Evolutionary conservation across 495 filamentous ascomycete species (phyloP), one percentile per base, ranked within the genome.

Genomic region (Peziza echinospora): DNA sequence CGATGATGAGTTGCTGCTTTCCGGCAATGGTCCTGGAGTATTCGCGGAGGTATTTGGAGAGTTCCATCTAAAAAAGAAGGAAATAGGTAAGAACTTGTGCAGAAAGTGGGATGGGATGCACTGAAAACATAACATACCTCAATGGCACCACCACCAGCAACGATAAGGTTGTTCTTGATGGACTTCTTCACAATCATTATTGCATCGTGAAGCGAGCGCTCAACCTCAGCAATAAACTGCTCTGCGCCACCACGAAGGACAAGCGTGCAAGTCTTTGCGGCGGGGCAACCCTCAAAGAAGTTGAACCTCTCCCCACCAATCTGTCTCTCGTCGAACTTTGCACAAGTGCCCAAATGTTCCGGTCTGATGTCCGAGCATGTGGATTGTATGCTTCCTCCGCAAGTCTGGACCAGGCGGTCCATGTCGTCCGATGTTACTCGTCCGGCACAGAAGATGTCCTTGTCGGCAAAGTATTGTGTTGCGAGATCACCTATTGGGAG

Each of bases 101-200:
- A 46, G 19, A 51, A 46, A 30, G 40, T 13, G 41, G 7, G 16
- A 47, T 2, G 24, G 11, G n/a, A n/a, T n/a, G 26, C 5, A 63
- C 61, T 49, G 19, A 7, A 6, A 2, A 37, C n/a, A 22, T 10
- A 11, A 43, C 41, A 11, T 17, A 23, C 41, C 41, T 97, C 89
- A 59, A 72, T 76, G 11, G 89, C 87, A 56, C 89, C 89, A 52
- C 89, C 89, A 49, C 89, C 89, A 22, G 86, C 89, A 25, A 97
- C 89, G 55, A 97, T 93, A 54, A 73, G 81, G 51, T 78, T 77
- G 66, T 96, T 87, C 67, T 81, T 80, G 60, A 94, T 81, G 23
- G 87, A 82, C 42, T 91, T 84, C 71, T 93, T 94, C 52, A 97
- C 89, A 52, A 97, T 89, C 89, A 97, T 97, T 67, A 97, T 93